A percentile compares a stretch with the other conserved stretches of the same genome.
These are phyloP conservation scores for Didymella glomerata DNA, from an alignment of 2,329 filamentous ascomycete genomes.

Conservation along the genomic window DNA sequence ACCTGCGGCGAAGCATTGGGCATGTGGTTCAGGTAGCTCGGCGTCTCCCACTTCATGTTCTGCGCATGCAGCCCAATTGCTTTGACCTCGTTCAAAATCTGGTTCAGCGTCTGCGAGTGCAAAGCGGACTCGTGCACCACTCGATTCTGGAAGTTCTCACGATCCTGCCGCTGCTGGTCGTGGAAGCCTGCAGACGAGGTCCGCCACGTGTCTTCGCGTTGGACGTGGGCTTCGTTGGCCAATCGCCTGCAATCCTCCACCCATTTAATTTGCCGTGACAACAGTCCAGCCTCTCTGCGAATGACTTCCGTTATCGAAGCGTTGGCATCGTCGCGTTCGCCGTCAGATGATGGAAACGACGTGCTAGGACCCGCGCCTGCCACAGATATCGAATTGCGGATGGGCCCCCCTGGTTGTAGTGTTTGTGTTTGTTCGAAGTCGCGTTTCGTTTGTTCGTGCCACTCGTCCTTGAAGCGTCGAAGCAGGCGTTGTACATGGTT, in stretches of 20 bases:
- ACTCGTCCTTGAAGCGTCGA: slow-evolving; percentile 53
- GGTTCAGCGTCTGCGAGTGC: slow-evolving; percentile 41
- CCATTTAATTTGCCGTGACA: slow-evolving; percentile 50
- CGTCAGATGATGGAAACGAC: slow-evolving; percentile 27
- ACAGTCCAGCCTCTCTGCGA: slow-evolving; percentile 35
- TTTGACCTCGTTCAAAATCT: slow-evolving; percentile 42
- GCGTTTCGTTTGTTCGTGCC: slow-evolving; percentile 28
- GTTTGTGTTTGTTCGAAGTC: slow-evolving; percentile 17
- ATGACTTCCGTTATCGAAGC: slow-evolving; percentile 25
- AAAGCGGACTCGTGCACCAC: slow-evolving; percentile 44
- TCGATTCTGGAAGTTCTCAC: slow-evolving; percentile 47
- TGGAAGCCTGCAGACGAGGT: slow-evolving; percentile 52
- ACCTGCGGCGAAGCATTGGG: slow-evolving; percentile 14
- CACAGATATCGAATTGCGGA: slow-evolving; percentile 1
- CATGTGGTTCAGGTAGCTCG: slow-evolving; percentile 18
- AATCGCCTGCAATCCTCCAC: slow-evolving; percentile 52
- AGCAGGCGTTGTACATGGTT: slow-evolving; percentile 60
- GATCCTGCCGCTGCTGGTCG: slow-evolving; percentile 46
- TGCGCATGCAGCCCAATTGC: slow-evolving; percentile 35
- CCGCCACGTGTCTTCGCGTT: slow-evolving; percentile 53
- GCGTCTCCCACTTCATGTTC: slow-evolving; percentile 43
- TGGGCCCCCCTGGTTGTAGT: slow-evolving; percentile 1
- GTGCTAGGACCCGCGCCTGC: slow-evolving; percentile 8
- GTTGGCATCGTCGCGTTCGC: slow-evolving; percentile 18
- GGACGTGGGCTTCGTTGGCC: slow-evolving; percentile 45